A percentile compares a stretch with the other conserved stretches of the same genome.
Conservation (phyloP, 129 eudicot species). For the Arctium minus region DNA sequence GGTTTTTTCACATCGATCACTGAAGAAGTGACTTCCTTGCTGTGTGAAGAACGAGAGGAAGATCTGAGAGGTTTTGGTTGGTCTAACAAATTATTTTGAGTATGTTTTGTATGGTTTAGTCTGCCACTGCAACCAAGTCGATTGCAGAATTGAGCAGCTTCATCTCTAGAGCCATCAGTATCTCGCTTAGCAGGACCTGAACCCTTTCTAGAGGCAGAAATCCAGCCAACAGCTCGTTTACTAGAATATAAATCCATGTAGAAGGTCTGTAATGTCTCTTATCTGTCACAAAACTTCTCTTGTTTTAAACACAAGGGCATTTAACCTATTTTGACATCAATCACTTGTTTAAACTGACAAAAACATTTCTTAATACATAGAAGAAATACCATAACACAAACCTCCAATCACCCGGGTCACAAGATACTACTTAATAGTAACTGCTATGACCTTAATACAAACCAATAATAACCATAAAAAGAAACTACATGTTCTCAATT, state of each 20-base stretch:
- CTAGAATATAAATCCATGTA: conserved; percentile 54
- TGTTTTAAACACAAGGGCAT: background rate
- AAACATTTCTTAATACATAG: background rate
- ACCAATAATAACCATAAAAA: background rate
- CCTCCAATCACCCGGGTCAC: too few relatives aligned
- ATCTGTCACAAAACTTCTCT: conserved; percentile 11
- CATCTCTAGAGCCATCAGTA: conserved; percentile 32
- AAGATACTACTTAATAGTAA: too few relatives aligned
- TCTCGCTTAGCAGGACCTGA: conserved; percentile 38
- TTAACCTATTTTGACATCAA: conserved; percentile 6
- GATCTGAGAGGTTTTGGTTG: conserved; percentile 36
- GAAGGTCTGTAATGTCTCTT: background rate
- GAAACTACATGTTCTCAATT: background rate
- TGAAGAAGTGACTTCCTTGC: background rate
- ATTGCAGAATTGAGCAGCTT: conserved; percentile 60
- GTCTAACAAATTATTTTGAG: conserved; percentile 28
- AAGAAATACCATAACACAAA: background rate
- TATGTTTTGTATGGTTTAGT: conserved; percentile 38
- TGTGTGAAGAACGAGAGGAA: conserved; percentile 35
- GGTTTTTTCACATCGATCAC: conserved; percentile 25
- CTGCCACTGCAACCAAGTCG: conserved; percentile 87
- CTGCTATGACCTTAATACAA: background rate
- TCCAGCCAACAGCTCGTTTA: conserved; percentile 44
- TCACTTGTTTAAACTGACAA: background rate
- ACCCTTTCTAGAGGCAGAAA: conserved; percentile 41